A percentile compares a stretch with the other conserved stretches of the same genome.
Conservation (phyloP, 495 filamentous ascomycete species). For the Penicillium longicatenatum region DNA sequence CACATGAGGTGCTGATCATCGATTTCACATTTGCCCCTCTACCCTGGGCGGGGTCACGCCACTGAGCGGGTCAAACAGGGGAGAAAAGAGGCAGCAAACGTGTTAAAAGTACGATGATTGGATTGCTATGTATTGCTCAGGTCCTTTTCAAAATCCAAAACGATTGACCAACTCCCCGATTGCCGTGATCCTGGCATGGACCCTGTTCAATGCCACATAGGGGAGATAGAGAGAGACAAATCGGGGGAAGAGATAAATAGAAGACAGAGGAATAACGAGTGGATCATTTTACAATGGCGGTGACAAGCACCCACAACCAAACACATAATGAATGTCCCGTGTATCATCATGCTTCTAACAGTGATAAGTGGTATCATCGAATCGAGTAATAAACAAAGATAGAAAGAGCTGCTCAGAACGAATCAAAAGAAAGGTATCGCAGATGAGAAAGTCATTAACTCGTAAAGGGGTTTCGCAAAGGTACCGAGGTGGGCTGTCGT, state of each 20-base stretch:
- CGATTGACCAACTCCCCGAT: not conserved
- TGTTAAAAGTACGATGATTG: not conserved
- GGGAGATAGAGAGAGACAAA: constrained; percentile 2
- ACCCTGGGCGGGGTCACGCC: constrained; percentile 2
- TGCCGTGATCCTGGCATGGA: not conserved
- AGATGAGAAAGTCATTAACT: constrained; percentile 27
- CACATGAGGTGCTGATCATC: not conserved
- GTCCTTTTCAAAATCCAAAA: not conserved
- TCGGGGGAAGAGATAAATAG: not conserved
- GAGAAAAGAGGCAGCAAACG: not conserved
- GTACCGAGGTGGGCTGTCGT: not conserved
- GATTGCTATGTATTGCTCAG: not conserved
- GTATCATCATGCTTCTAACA: constrained; percentile 37
- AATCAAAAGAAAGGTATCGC: constrained; percentile 27
- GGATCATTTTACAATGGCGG: constrained; percentile 17
- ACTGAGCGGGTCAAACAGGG: not conserved
- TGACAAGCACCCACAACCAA: constrained; percentile 5
- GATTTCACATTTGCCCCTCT: not conserved
- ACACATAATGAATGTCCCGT: constrained; percentile 35
- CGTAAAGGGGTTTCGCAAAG: constrained; percentile 14
- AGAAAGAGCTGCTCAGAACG: constrained; percentile 13
- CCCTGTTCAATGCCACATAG: not conserved
- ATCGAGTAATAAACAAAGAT: constrained; percentile 17
- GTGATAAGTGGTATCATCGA: constrained; percentile 39
- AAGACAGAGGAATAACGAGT: constrained; percentile 14